Percentiles rank a stretch among this genome's conserved stretches.
These are phyloP conservation scores for Colletotrichum sp. DNA, from an alignment of 2,329 filamentous ascomycete species.

Conservation along the genomic window DNA sequence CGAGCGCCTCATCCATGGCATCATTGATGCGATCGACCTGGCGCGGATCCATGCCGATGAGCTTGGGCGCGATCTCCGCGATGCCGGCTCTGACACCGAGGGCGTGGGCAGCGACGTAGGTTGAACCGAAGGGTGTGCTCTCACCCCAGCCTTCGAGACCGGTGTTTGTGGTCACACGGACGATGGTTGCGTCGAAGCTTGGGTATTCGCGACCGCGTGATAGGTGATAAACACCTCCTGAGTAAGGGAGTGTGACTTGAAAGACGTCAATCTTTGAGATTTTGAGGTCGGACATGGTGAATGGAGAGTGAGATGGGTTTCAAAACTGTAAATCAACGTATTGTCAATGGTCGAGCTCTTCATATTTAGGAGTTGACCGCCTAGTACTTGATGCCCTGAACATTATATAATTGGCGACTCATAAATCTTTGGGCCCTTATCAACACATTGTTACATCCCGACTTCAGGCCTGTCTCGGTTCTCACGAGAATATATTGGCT, in stretches of 20 bases:
- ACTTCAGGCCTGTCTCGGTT: not conserved
- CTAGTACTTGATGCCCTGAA: not conserved
- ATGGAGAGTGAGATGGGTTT: too few species aligned
- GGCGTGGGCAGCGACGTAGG: not conserved
- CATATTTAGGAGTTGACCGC: not conserved
- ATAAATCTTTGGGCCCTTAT: not conserved
- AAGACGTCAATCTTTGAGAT: not conserved
- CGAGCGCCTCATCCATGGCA: not conserved
- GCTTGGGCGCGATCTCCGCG: not conserved
- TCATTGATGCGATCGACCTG: not conserved
- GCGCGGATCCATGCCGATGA: not conserved
- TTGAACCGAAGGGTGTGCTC: not conserved
- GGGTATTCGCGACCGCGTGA: not conserved
- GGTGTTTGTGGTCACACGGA: not conserved
- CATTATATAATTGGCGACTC: not conserved
- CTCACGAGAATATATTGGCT: not conserved
- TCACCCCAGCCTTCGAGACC: not conserved
- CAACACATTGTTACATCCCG: not conserved
- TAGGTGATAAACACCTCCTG: not conserved
- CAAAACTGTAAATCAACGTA: rapidly evolving
- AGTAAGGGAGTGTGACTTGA: not conserved
- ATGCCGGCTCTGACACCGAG: not conserved
- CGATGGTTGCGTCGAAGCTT: not conserved
- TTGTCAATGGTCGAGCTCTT: not conserved
- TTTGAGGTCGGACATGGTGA: not conserved